A percentile compares a stretch with the other conserved stretches of the same genome.
Conservation (phyloP, 2,329 filamentous ascomycete genomes). For the Neurospora sp. region DNA sequence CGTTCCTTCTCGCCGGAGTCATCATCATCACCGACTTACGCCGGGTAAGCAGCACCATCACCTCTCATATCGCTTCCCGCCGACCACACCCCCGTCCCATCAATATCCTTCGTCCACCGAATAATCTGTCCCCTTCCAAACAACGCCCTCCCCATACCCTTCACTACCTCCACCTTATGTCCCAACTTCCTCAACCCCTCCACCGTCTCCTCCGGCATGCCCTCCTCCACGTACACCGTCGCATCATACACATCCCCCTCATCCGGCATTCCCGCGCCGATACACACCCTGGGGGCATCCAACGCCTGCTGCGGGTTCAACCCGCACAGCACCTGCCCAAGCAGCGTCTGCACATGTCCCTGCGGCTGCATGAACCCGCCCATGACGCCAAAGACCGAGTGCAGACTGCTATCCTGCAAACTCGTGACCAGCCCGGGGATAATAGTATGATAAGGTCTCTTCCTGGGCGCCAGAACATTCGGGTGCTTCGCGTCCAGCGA, state of each 20-base stretch:
- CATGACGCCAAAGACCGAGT: constrained; percentile 92
- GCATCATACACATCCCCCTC: constrained; percentile 46
- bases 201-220: constrained; percentile 59
- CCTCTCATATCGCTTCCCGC: constrained; percentile 82
- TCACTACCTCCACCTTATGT: constrained; percentile 61
- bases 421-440: constrained; percentile 89
- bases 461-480: constrained; percentile 69
- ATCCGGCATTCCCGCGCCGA: constrained; percentile 63
- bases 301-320: constrained; percentile 79
- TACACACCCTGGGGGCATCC: constrained; percentile 84
- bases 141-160: constrained; percentile 52
- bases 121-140: constrained; percentile 89
- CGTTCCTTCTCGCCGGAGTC: too few species aligned
- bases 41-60: constrained; percentile 61
- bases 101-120: constrained; percentile 50
- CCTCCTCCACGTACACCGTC: constrained; percentile 72
- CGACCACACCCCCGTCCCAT: constrained; percentile 68
- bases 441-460: constrained; percentile 95
- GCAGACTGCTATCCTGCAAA: constrained; percentile 58
- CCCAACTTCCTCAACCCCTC: constrained; percentile 59
- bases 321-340: constrained; percentile 79
- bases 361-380: constrained; percentile 98
- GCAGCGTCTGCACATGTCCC: constrained; percentile 83
- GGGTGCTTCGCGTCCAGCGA: constrained; percentile 61
- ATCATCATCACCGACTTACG: constrained; percentile 15